Percentiles rank a stretch among this genome's conserved stretches.
Conservation (phyloP, 106 monocot species). For the Ottelia alismoides region DNA sequence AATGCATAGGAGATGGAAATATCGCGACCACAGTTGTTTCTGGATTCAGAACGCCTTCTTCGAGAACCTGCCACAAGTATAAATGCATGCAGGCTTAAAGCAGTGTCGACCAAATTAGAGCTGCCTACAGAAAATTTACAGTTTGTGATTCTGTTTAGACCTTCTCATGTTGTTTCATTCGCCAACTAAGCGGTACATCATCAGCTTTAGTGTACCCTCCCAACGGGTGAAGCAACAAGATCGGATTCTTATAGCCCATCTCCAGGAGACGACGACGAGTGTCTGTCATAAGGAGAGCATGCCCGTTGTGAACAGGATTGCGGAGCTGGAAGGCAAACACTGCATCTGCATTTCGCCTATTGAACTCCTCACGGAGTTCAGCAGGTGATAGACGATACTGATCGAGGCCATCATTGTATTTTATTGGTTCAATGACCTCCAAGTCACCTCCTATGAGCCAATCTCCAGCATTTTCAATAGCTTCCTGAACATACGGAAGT, state of each 20-base stretch:
- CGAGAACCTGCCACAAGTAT: conserved; percentile 53
- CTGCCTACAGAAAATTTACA: no score
- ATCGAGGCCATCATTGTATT: conserved; percentile 88
- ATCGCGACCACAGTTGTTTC: conserved; percentile 89
- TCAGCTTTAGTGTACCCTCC: conserved; percentile 94
- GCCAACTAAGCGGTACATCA: conserved; percentile 90
- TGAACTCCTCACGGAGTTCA: conserved; percentile 71
- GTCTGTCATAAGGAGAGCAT: conserved; percentile 91
- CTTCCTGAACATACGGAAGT: conserved; percentile 71
- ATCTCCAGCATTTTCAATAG: conserved; percentile 67
- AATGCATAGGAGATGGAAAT: conserved; percentile 96
- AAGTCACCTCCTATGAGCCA: conserved; percentile 90
- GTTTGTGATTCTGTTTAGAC: no score
- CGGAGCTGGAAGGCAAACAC: conserved; percentile 97
- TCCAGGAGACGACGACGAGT: conserved; percentile 68
- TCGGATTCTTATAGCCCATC: conserved; percentile 87
- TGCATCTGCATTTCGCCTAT: conserved; percentile 77
- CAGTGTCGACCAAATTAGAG: no score
- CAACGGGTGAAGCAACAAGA: conserved; percentile 76
- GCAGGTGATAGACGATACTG: conserved; percentile 77
- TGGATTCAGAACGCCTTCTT: conserved; percentile 84
- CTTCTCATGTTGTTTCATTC: conserved; percentile 98
- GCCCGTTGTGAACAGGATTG: conserved; percentile 94
- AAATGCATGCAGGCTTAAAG: no score
- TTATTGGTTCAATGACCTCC: conserved; percentile 81